Evolutionary conservation across 371 early-diverging fungal species (phyloP), one percentile per base, ranked within the genome.

Genomic region (Mortierella sp.): DNA sequence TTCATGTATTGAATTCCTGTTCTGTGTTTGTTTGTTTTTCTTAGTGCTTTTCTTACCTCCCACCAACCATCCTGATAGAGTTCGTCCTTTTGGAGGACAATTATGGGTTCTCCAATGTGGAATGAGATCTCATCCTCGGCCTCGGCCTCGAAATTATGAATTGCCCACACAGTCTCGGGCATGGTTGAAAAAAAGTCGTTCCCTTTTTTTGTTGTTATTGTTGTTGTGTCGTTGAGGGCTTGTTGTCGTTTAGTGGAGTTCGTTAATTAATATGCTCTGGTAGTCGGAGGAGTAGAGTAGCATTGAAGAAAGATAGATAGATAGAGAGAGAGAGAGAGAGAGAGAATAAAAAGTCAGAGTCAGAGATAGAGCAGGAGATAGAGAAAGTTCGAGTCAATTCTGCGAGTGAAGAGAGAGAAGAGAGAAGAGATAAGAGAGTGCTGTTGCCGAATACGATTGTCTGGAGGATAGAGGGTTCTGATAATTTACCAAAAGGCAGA

Each of bases 61-160:
- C 94, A 96, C 96, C 96, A 96, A 37, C 95, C 95, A 83, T 96
- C 96, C 26, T 88, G 86, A 76, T 90, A 95, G 54, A 89, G 85
- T 45, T 94, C 94, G 78, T 96, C 96, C 73, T 88, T 89, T 75
- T 94, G 94, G 22, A 94, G 75, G 4, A 96, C 94, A 26, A 90
- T 72, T 18, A 96, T 88, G 28, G 92, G 88, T 63, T 95, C 94
- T 26, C 92, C 93, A 30, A 86, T 81, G 49, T 80, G 71, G 72
- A 96, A 92, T 35, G 88, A 78, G 52, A 96, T 90, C 72, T 96
- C 96, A 77, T 95, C 95, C 57, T 90, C 90, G 63, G 93, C 92
- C 75, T 93, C 94, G 54, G 92, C 91, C 67, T 85, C 85, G 67
- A 91, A 93, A 52, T 90, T 85, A 73, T 93, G 92, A 73, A 90